Evolutionary conservation across 1,284 basidiomycete genomes (phyloP), one percentile per base, ranked within the genome.

Genomic region (Pseudozyma flocculosa): DNA sequence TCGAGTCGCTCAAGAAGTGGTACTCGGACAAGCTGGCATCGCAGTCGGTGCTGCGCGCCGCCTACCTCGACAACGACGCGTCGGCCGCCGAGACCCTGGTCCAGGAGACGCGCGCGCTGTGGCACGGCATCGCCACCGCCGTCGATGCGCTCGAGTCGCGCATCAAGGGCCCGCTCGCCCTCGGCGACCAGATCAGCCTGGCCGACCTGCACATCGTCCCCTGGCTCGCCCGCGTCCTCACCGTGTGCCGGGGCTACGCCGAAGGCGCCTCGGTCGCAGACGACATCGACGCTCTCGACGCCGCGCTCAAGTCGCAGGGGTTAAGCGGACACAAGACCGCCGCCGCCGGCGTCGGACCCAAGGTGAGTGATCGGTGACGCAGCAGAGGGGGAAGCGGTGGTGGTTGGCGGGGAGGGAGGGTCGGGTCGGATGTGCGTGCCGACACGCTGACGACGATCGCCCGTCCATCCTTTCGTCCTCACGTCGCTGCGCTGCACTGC

Each of bases 131-230:
- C 11, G 82, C 81, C 18, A 78, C 81, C 2, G 81, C 81, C 2
- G 64, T 86, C 29, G 61, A 58, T 10, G 78, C 79, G 46, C 67
- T 86, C 30, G 86, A 85, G 75, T 80, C 82, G 42, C 82, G 85
- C 53, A 82, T 91, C 40, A 82, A 85, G 24, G 88, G 88, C 0
- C 88, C 88, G 1, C 90, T 82, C 72, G 80, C 83, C 0, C 82
- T 91, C 14, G 90, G 90, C 82, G 80, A 77, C 68, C 88, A 89
- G 56, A 78, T 91, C 72, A 88, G 86, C 9, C 80, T 90, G 40
- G 88, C 86, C 2, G 91, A 93, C 74, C 78, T 91, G 46, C 89
- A 92, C 71, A 80, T 91, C 23, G 85, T 85, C 3, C 85, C 85
- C 13, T 94, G 89, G 89, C 76, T 92, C 36, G 81, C 85, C 2